These are phyloP conservation scores for Citrullus mucosospermus DNA, from an alignment of 306 rosid genomes.

Conservation along the genomic window DNA sequence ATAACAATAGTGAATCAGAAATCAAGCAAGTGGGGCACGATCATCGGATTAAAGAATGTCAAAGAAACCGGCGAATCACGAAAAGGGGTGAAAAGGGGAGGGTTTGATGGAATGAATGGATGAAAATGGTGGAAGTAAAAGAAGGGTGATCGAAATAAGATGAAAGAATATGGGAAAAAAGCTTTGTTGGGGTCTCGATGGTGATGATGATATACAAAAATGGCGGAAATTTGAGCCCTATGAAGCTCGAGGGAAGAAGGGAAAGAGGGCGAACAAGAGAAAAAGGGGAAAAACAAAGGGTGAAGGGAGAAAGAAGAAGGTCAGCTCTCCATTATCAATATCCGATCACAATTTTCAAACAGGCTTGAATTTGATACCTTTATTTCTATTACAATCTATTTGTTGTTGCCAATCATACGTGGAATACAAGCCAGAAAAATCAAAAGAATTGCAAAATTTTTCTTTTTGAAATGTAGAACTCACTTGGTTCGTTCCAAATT, in stretches of 20 bases:
- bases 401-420: neutral
- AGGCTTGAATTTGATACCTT: neutral
- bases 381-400: neutral
- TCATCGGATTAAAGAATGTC: slow-evolving; percentile 1
- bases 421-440: neutral
- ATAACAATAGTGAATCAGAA: neutral
- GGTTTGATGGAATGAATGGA: neutral
- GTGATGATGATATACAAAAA: neutral
- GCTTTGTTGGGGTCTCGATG: neutral
- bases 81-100: neutral
- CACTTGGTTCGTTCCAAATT: neutral
- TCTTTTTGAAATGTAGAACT: neutral
- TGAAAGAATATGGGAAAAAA: neutral
- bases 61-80: neutral
- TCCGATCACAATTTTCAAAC: neutral
- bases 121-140: slow-evolving; percentile 26
- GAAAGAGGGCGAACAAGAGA: neutral
- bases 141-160: slow-evolving; percentile 21
- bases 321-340: neutral
- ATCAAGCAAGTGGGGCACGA: neutral
- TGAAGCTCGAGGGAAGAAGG: neutral
- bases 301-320: neutral
- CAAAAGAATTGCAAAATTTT: neutral
- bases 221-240: neutral
- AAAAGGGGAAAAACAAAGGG: neutral